Evolutionary conservation across 306 rosid genomes (phyloP).

Genomic region (Vigna unguiculata): DNA sequence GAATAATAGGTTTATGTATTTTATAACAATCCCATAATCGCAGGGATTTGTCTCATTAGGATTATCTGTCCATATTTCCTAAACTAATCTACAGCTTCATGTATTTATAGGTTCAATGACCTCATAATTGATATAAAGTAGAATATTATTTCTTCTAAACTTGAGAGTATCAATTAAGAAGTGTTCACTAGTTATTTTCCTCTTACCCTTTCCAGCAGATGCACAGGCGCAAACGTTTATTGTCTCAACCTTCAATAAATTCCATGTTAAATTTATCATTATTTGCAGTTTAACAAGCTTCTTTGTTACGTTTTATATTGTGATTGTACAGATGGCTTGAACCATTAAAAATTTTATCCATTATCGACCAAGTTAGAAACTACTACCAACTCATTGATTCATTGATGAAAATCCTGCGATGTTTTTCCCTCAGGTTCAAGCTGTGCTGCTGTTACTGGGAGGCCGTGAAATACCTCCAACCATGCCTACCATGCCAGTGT

Average conservation of each 20-base stretch:
- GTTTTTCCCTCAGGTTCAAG: conserved; percentile 74
- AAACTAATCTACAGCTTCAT: no score
- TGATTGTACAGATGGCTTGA: conserved; percentile 17
- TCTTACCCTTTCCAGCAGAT: conserved; percentile 6
- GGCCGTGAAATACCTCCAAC: conserved; percentile 70
- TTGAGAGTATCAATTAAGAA: conserved; percentile 1
- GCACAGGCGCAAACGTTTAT: neutral
- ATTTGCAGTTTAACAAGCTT: conserved; percentile 16
- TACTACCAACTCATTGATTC: conserved; percentile 19
- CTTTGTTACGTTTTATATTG: conserved; percentile 10
- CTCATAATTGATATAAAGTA: no score
- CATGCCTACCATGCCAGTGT: conserved; percentile 51
- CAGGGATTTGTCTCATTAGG: no score
- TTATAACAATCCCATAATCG: no score
- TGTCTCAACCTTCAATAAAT: conserved; percentile 31
- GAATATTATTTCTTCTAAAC: no score
- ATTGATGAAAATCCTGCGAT: conserved; percentile 39
- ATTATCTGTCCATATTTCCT: no score
- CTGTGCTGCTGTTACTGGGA: conserved; percentile 72
- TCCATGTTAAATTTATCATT: conserved; percentile 2
- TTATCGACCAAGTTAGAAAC: conserved; percentile 19
- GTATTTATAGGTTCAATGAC: no score
- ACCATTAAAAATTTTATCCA: conserved; percentile 32
- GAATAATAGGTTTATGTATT: no score
- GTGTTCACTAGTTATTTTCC: conserved; percentile 27